phyloP scores from a whole-genome alignment of 441 rosid genomes.

The Erodium texanum region DNA sequence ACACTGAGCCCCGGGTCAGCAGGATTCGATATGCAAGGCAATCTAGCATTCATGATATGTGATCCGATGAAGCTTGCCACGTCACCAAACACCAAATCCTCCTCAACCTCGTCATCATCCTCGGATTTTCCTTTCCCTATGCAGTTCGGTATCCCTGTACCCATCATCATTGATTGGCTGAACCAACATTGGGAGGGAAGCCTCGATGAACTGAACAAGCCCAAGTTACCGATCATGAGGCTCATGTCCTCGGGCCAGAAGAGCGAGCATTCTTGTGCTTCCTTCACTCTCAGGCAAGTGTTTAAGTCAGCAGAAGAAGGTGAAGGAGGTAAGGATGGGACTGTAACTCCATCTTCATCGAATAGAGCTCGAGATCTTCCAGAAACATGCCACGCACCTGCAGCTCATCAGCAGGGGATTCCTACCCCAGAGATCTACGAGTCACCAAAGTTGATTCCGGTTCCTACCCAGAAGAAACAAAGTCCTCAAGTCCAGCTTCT shows the following conservation, averaged over 20 bases:
- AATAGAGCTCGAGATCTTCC: conserved; percentile 34
- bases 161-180: conserved; percentile 84
- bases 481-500: conserved; percentile 49
- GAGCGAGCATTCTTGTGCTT: conserved; percentile 51
- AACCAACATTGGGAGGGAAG: conserved; percentile 98
- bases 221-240: conserved; percentile 73
- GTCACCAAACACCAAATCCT: conserved; percentile 35
- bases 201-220: conserved; percentile 74
- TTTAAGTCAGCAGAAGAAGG: conserved; percentile 47
- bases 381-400: conserved; percentile 25
- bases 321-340: conserved; percentile 34
- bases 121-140: conserved; percentile 26
- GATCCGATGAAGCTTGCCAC: conserved; percentile 91
- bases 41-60: conserved; percentile 92
- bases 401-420: conserved; percentile 62
- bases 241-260: conserved; percentile 62
- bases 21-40: conserved; percentile 87
- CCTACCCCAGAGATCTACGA: conserved; percentile 86
- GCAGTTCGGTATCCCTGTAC: conserved; percentile 93
- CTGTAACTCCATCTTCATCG: conserved; percentile 55
- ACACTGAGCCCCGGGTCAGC: conserved; percentile 83
- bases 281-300: conserved; percentile 70
- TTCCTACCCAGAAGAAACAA: conserved; percentile 51
- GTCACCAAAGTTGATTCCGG: conserved; percentile 59
- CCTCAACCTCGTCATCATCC: conserved; percentile 32